Base-by-base conservation (phyloP, 1,284 basidiomycete genomes). In the Leccinum olivaceoglutinosum region DNA sequence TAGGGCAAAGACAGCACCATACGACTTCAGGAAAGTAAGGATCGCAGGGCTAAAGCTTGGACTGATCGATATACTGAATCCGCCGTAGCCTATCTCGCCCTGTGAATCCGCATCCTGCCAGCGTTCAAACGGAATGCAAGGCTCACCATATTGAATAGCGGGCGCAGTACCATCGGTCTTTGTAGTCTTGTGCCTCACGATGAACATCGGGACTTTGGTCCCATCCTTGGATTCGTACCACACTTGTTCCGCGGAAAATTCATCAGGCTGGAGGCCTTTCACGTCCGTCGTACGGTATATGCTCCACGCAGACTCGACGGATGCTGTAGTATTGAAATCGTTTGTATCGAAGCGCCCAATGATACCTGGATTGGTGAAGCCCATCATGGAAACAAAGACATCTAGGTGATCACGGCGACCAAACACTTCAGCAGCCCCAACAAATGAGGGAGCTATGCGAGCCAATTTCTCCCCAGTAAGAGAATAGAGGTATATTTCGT, bases 171-270 rank as follows among this genome's bases (percentile, higher is more conserved):
- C 92, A 68, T 94, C 89, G 61, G 85, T 80, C 67, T 82, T 78
- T 18, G 88, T 90, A 25, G 81, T 82, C 72, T 90, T 90, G 71
- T 89, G 89, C 59, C 86, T 82, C 36, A 94, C 91, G 63, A 95
- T 82, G 71, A 94, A 95, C 91, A 95, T 93, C 2, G 93, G 92
- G 39, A 95, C 81, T 59, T 81, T 83, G 2, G 92, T 94, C 0
- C 92, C 91, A 70, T 95, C 93, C 73, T 90, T 90, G 75, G 86
- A 88, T 21, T 79, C 73, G 69, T 88, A 93, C 86, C 91, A 93
- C 10, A 91, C 85, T 76, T 94, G 93, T 67, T 84, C 81, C 34
- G 85, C 81, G 9, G 85, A 79, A 71, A 93, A 95, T 60, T 94
- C 90, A 5, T 88, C 82, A 1, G 85, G 80, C 60, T 83, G 80